A percentile compares a stretch with the other conserved stretches of the same genome.
Evolutionary conservation across 2,329 filamentous ascomycete genomes (phyloP).

Genomic region (Aspergillus pseudonomiae): DNA sequence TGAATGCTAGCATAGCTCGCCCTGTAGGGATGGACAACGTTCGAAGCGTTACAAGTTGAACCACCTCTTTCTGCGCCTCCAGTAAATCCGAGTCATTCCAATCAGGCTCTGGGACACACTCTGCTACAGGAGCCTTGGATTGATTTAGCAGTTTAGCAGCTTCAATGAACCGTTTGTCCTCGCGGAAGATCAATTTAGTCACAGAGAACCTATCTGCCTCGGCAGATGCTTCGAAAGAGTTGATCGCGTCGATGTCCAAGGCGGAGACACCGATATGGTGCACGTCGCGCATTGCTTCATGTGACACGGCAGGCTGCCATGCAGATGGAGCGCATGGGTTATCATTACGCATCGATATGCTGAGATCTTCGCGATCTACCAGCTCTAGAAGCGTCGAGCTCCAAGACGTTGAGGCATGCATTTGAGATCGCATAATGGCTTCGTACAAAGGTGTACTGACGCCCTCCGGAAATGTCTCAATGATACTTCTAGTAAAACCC

Average conservation of each 20-base stretch:
- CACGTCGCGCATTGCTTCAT: constrained; percentile 72
- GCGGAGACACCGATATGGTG: constrained; percentile 68
- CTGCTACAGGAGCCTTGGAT: constrained; percentile 75
- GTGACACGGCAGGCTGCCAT: constrained; percentile 55
- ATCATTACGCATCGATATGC: constrained; percentile 61
- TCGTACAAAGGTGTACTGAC: constrained; percentile 81
- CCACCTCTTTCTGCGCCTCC: constrained; percentile 88
- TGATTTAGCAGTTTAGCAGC: constrained; percentile 85
- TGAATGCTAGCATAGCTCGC: constrained; percentile 84
- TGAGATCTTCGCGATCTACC: constrained; percentile 80
- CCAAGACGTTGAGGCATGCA: constrained; percentile 80
- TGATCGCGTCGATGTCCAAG: constrained; percentile 52
- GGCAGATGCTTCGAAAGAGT: constrained; percentile 74
- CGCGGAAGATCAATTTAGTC: constrained; percentile 83
- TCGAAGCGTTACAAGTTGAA: constrained; percentile 80
- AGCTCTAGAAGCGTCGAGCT: constrained; percentile 69
- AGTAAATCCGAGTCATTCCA: constrained; percentile 87
- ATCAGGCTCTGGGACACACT: constrained; percentile 71
- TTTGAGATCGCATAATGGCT: constrained; percentile 80
- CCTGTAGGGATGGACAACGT: constrained; percentile 89
- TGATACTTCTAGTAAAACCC: constrained; percentile 63
- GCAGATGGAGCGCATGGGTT: constrained; percentile 39
- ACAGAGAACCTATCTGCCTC: constrained; percentile 82
- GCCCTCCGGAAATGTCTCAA: constrained; percentile 84
- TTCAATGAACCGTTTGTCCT: constrained; percentile 87